Conservation (phyloP, 2,329 filamentous ascomycete species). For the Zasmidium angulare region DNA sequence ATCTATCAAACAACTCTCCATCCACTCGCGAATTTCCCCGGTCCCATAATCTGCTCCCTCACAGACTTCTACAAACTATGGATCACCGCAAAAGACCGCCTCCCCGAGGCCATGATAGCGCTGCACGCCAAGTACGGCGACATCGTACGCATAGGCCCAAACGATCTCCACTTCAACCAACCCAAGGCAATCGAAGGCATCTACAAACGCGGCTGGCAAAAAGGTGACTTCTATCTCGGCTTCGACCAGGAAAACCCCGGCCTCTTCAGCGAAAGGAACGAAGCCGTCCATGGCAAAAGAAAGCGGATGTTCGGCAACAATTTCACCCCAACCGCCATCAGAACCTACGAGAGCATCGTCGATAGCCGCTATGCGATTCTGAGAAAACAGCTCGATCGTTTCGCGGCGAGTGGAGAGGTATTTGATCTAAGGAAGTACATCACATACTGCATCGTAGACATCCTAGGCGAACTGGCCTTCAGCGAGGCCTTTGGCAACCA, state of each 20-base stretch:
- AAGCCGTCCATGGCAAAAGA: not conserved
- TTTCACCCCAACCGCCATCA: constrained; percentile 2
- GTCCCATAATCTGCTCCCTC: constrained; percentile 31
- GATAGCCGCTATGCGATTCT: constrained; percentile 1
- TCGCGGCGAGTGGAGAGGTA: not conserved
- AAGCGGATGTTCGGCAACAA: not conserved
- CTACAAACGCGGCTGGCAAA: constrained; percentile 6
- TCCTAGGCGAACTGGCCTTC: constrained; percentile 5
- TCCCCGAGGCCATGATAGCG: not conserved
- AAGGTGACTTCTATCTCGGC: constrained; percentile 4
- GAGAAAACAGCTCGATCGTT: not conserved
- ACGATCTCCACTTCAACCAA: constrained; percentile 4
- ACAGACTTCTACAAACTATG: constrained; percentile 4
- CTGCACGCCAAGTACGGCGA: constrained; percentile 13
- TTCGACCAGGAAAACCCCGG: not conserved
- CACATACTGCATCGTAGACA: constrained; percentile 5
- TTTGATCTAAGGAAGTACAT: constrained; percentile 8
- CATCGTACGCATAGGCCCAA: constrained; percentile 16
- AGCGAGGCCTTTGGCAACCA: constrained; percentile 4
- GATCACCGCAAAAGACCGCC: not conserved
- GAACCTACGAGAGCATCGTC: constrained; percentile 3
- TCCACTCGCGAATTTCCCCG: constrained; percentile 42
- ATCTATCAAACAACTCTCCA: not conserved
- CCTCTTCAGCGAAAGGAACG: constrained; percentile 1
- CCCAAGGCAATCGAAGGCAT: not conserved